A percentile compares a stretch with the other conserved stretches of the same genome.
phyloP scores from a whole-genome alignment of 805 yeast species.

The Candida stauntonica region DNA sequence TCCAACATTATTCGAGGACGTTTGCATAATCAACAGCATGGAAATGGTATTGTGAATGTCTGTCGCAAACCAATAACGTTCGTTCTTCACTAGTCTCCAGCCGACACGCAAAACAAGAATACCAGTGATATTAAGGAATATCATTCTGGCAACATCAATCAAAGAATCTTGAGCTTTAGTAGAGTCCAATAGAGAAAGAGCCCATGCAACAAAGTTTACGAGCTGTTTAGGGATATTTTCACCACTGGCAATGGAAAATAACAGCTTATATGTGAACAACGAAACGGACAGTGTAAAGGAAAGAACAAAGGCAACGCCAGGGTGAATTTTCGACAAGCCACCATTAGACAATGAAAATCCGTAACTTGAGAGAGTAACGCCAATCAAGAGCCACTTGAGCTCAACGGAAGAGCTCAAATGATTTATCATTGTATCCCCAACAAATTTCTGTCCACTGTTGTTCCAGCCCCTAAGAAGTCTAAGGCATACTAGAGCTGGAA shows the following conservation, averaged over 20 bases:
- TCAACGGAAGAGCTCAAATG: conserved; percentile 33
- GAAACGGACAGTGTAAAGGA: conserved; percentile 43
- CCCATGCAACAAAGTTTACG: conserved; percentile 24
- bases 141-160: conserved; percentile 32
- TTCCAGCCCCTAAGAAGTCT: conserved; percentile 80
- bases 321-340: conserved; percentile 22
- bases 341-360: conserved; percentile 26
- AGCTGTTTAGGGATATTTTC: conserved; percentile 43
- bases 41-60: conserved; percentile 37
- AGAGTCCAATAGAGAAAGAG: conserved; percentile 30
- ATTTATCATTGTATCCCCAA: conserved; percentile 44
- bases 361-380: conserved; percentile 33
- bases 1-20: conserved; percentile 45
- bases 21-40: conserved; percentile 44
- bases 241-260: conserved; percentile 51
- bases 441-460: conserved; percentile 82
- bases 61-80: conserved; percentile 25
- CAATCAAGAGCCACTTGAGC: conserved; percentile 45
- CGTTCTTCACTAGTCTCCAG: conserved; percentile 6
- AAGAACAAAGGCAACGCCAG: conserved; percentile 38
- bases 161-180: conserved; percentile 29
- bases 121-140: conserved; percentile 31
- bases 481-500: conserved; percentile 30
- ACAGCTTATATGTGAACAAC: conserved; percentile 50
- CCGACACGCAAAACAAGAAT: conserved; percentile 31